These are phyloP conservation scores for Chaetomiaceae sp. DNA, from an alignment of 2,329 filamentous ascomycete species.

Conservation along the genomic window DNA sequence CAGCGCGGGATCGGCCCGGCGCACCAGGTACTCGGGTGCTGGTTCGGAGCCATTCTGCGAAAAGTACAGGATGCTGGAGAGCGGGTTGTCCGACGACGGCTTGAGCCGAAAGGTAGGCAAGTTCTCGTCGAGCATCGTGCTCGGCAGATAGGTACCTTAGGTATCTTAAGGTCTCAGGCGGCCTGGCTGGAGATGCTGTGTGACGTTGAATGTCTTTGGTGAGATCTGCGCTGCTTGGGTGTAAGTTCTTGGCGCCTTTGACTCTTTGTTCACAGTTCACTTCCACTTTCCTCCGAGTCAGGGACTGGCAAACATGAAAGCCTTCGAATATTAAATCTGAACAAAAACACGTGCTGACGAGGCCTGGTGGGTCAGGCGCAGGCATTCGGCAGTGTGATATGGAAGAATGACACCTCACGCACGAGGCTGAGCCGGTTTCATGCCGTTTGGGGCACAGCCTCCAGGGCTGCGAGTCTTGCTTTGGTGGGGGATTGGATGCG, in stretches of 20 bases:
- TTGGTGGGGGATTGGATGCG: too few relatives aligned
- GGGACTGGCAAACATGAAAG: background rate
- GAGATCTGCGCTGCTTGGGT: too few relatives aligned
- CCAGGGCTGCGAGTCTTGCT: too few relatives aligned
- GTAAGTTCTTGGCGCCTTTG: too few relatives aligned
- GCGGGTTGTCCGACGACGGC: conserved; percentile 47
- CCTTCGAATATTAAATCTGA: background rate
- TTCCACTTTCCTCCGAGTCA: too few relatives aligned
- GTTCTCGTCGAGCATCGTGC: conserved; percentile 81
- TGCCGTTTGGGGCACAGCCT: too few relatives aligned
- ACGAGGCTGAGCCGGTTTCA: conserved; percentile 12
- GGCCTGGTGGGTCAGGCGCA: conserved; percentile 14
- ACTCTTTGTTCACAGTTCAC: too few relatives aligned
- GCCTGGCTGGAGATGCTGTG: too few relatives aligned
- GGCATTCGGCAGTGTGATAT: background rate
- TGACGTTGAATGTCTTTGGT: too few relatives aligned
- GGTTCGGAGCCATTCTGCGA: conserved; percentile 76
- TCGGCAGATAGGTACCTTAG: too few relatives aligned
- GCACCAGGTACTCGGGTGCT: conserved; percentile 72
- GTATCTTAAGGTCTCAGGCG: too few relatives aligned
- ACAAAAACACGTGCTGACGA: conserved; percentile 9
- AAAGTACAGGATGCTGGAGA: conserved; percentile 54
- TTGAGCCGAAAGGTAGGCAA: conserved; percentile 67
- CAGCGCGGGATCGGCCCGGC: conserved; percentile 64
- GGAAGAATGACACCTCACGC: background rate